Percentiles rank a stretch among this genome's conserved stretches.
phyloP scores from a whole-genome alignment of 1,139 yeast species.

The Hemisphaericaspora xylanilytica region DNA sequence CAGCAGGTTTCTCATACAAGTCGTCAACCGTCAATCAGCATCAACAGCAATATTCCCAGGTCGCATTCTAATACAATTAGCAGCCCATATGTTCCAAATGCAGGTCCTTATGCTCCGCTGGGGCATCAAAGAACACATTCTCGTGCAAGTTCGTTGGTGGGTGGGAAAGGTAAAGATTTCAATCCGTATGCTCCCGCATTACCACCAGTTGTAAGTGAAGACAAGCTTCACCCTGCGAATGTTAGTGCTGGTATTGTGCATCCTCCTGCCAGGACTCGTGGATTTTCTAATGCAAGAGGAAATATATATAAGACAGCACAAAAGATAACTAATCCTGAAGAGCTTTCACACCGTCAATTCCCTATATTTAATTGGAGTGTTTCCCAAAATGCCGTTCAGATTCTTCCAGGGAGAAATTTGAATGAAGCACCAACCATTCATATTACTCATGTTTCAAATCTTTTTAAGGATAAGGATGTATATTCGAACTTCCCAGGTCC shows the following conservation, averaged over 20 bases:
- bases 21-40: conserved; percentile 8
- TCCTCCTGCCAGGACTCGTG: conserved; percentile 7
- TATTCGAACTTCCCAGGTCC: conserved; percentile 60
- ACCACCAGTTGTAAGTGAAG: conserved; percentile 18
- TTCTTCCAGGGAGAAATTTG: conserved; percentile 27
- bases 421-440: conserved; percentile 15
- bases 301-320: conserved; percentile 24
- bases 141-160: conserved; percentile 42
- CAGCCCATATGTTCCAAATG: conserved; percentile 47
- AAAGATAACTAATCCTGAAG: conserved; percentile 34
- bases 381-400: conserved; percentile 27
- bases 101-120: conserved; percentile 49
- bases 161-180: conserved; percentile 41
- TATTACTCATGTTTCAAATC: conserved; percentile 17
- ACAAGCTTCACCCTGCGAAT: not conserved
- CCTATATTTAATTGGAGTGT: conserved; percentile 77
- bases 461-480: conserved; percentile 21
- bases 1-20: conserved; percentile 1
- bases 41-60: conserved; percentile 23
- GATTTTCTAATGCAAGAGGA: conserved; percentile 11
- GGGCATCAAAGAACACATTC: conserved; percentile 39
- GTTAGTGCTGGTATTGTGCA: not conserved
- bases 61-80: conserved; percentile 20
- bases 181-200: conserved; percentile 47
- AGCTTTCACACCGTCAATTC: conserved; percentile 56